Percentiles rank a stretch among this genome's conserved stretches.
Evolutionary conservation across 768 basidiomycete species (phyloP).

Genomic region (Phylloporus arenicola): DNA sequence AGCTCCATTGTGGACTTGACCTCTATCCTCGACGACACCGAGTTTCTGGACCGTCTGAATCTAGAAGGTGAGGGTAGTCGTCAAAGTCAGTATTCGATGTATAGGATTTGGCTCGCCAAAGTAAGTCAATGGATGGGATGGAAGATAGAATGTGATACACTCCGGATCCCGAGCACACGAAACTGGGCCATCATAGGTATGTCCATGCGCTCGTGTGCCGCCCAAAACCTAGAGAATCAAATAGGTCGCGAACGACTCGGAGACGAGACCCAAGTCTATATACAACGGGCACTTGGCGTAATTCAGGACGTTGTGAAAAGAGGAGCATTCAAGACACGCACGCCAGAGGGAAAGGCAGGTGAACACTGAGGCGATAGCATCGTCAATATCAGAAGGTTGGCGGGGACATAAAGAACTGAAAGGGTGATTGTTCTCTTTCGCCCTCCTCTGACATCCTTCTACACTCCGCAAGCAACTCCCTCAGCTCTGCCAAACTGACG

Average conservation of each 20-base stretch:
- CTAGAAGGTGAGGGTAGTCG: slow-evolving; percentile 59
- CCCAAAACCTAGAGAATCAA: neutral
- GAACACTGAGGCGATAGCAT: slow-evolving; percentile 14
- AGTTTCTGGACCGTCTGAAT: slow-evolving; percentile 42
- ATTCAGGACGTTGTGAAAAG: slow-evolving; percentile 50
- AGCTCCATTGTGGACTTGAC: slow-evolving; percentile 19
- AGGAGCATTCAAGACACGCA: slow-evolving; percentile 68
- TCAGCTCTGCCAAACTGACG: slow-evolving; percentile 40
- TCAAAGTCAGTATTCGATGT: slow-evolving; percentile 70
- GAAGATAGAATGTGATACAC: slow-evolving; percentile 76
- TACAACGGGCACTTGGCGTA: slow-evolving; percentile 46
- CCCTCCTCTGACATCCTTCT: slow-evolving; percentile 37
- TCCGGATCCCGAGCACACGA: slow-evolving; percentile 89
- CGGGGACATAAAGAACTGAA: slow-evolving; percentile 13
- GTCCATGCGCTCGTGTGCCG: slow-evolving; percentile 19
- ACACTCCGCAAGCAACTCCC: slow-evolving; percentile 54
- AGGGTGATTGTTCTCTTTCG: slow-evolving; percentile 25
- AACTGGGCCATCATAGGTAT: slow-evolving; percentile 89
- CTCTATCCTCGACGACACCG: slow-evolving; percentile 18
- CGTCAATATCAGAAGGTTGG: slow-evolving; percentile 3
- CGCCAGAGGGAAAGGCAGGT: slow-evolving; percentile 61
- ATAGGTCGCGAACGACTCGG: slow-evolving; percentile 26
- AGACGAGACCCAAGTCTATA: slow-evolving; percentile 7
- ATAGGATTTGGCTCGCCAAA: slow-evolving; percentile 81
- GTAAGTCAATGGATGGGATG: slow-evolving; percentile 75